Percentiles rank a stretch among this genome's conserved stretches.
Conservation (phyloP, 768 basidiomycete species). For the Russula olivacea region DNA sequence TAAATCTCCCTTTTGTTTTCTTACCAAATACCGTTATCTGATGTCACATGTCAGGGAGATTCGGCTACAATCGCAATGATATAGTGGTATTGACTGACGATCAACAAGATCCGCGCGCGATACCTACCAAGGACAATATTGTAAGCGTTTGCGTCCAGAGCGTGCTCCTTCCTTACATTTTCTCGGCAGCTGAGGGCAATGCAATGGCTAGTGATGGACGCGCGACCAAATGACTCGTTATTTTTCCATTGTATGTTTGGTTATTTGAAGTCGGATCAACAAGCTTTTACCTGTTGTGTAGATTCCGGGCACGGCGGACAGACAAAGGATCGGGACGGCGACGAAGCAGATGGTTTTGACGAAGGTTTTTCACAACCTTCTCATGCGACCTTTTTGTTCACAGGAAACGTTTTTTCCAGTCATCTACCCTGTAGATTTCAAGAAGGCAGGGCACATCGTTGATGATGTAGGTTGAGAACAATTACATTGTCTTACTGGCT, state of each 20-base stretch:
- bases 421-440: constrained; percentile 87
- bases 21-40: neutral
- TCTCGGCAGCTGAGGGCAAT: constrained; percentile 40
- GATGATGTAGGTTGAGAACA: constrained; percentile 50
- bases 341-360: constrained; percentile 74
- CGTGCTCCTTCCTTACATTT: neutral
- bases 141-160: constrained; percentile 26
- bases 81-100: constrained; percentile 57
- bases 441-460: constrained; percentile 67
- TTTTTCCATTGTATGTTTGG: constrained; percentile 45
- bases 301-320: constrained; percentile 98
- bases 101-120: constrained; percentile 37
- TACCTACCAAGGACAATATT: constrained; percentile 51
- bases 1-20: constrained; percentile 18
- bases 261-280: neutral
- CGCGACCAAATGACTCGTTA: constrained; percentile 48
- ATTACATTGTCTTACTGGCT: neutral
- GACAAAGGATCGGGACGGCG: constrained; percentile 67
- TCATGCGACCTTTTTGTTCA: neutral
- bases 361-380: constrained; percentile 44
- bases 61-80: constrained; percentile 46
- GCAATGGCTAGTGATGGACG: constrained; percentile 53
- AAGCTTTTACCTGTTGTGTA: constrained; percentile 27
- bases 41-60: constrained; percentile 32
- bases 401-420: constrained; percentile 36